These are phyloP conservation scores for Brassica cretica DNA, from an alignment of 345 rosid species.

Conservation along the genomic window DNA sequence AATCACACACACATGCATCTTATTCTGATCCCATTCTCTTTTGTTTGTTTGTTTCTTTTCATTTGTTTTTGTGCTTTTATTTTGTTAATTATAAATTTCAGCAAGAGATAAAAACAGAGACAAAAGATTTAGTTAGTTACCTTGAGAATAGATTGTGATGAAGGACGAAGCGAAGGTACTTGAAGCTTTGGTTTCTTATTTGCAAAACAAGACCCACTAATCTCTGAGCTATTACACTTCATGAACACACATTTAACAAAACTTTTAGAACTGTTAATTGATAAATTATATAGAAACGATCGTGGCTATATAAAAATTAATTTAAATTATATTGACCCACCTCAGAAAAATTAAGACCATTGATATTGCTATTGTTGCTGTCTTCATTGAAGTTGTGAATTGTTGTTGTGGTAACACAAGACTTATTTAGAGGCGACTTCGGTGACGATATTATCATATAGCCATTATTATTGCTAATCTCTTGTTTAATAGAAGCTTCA, in stretches of 20 bases:
- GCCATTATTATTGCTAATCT: conserved; percentile 11
- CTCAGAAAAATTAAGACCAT: conserved; percentile 24
- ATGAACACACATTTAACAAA: neutral
- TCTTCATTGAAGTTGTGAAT: conserved; percentile 16
- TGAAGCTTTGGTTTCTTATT: conserved; percentile 88
- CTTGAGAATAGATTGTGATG: conserved; percentile 71
- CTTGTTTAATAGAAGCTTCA: conserved; percentile 27
- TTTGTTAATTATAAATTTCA: conserved; percentile 28
- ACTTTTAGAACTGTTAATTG: neutral
- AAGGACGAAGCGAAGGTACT: conserved; percentile 34
- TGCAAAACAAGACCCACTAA: conserved; percentile 50
- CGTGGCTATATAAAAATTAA: neutral
- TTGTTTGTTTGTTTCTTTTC: conserved; percentile 23
- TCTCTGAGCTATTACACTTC: conserved; percentile 68
- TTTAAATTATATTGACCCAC: conserved; percentile 16
- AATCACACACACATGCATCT: conserved; percentile 40
- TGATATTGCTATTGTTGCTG: conserved; percentile 5
- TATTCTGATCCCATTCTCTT: conserved; percentile 44
- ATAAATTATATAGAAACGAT: neutral
- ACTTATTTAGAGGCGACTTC: conserved; percentile 32
- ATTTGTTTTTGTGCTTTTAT: conserved; percentile 31
- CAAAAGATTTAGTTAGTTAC: conserved; percentile 37
- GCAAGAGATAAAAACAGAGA: conserved; percentile 28
- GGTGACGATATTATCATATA: conserved; percentile 34
- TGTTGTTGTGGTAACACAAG: conserved; percentile 25